Conservation (phyloP, 345 rosid species). For the Citropsis articulata region DNA sequence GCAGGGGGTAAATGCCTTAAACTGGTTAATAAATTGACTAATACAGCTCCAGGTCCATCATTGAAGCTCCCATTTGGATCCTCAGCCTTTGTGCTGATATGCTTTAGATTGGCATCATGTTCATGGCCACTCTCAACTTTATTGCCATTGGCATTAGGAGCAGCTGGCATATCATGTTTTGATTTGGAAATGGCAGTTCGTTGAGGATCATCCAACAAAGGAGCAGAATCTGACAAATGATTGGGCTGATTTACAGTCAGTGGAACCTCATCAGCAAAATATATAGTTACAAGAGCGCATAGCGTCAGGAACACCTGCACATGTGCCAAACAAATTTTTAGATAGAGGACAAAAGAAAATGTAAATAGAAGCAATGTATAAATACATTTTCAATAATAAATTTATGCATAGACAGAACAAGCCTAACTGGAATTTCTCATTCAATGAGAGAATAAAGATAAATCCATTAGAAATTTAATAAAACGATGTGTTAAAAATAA, state of each 20-base stretch:
- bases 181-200: constrained; percentile 44
- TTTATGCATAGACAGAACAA: not conserved
- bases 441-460: not conserved
- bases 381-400: not conserved
- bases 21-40: constrained; percentile 91
- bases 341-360: not conserved
- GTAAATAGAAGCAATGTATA: not conserved
- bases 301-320: constrained; percentile 81
- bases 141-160: constrained; percentile 30
- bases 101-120: constrained; percentile 30
- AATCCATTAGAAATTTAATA: not conserved
- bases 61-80: constrained; percentile 46
- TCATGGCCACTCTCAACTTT: constrained; percentile 36
- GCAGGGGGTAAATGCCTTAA: constrained; percentile 91
- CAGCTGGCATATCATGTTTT: constrained; percentile 29
- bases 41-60: constrained; percentile 89
- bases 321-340: constrained; percentile 1
- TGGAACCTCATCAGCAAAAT: constrained; percentile 87
- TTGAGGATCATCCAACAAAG: constrained; percentile 62
- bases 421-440: not conserved
- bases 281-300: constrained; percentile 81
- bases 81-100: constrained; percentile 31
- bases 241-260: constrained; percentile 37
- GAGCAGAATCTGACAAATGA: constrained; percentile 69
- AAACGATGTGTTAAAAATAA: not conserved